Evolutionary conservation across 2,329 filamentous ascomycete genomes (phyloP).

Genomic region (Helminthosporium solani): DNA sequence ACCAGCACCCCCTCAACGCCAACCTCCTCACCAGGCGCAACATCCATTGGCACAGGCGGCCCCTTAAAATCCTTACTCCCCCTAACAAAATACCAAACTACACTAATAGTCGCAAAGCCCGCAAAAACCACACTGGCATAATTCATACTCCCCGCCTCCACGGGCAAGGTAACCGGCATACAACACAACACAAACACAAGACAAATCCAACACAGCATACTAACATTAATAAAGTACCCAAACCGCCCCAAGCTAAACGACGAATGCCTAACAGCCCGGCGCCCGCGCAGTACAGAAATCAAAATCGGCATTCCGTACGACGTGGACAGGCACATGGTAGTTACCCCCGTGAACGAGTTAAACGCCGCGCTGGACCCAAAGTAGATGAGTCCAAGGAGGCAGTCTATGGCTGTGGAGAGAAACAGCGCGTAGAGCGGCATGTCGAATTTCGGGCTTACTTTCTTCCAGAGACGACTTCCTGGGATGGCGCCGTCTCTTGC

Average conservation of each 20-base stretch:
- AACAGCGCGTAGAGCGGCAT: slow-evolving; percentile 70
- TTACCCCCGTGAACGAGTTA: slow-evolving; percentile 76
- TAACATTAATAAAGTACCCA: slow-evolving; percentile 66
- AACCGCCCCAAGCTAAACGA: slow-evolving; percentile 69
- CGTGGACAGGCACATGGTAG: slow-evolving; percentile 73
- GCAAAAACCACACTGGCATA: slow-evolving; percentile 46
- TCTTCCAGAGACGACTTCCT: slow-evolving; percentile 65
- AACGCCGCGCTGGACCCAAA: slow-evolving; percentile 77
- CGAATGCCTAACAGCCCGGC: slow-evolving; percentile 65
- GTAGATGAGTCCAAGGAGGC: slow-evolving; percentile 73
- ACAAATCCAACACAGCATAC: slow-evolving; percentile 69
- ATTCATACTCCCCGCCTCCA: slow-evolving; percentile 46
- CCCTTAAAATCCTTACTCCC: slow-evolving; percentile 42
- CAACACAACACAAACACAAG: slow-evolving; percentile 73
- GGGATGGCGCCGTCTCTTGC: slow-evolving; percentile 74
- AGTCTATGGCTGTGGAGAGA: slow-evolving; percentile 68
- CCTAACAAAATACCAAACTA: slow-evolving; percentile 41
- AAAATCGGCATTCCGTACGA: slow-evolving; percentile 76
- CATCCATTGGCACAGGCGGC: slow-evolving; percentile 39
- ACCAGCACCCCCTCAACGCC: slow-evolving; percentile 35
- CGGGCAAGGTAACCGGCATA: slow-evolving; percentile 59
- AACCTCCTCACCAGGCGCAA: slow-evolving; percentile 36
- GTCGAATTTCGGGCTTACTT: slow-evolving; percentile 64
- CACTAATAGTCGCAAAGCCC: slow-evolving; percentile 40
- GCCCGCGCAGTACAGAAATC: slow-evolving; percentile 66